Base-by-base conservation (phyloP, 2,329 filamentous ascomycete genomes). In the Fusarium sterilihyphosum region DNA sequence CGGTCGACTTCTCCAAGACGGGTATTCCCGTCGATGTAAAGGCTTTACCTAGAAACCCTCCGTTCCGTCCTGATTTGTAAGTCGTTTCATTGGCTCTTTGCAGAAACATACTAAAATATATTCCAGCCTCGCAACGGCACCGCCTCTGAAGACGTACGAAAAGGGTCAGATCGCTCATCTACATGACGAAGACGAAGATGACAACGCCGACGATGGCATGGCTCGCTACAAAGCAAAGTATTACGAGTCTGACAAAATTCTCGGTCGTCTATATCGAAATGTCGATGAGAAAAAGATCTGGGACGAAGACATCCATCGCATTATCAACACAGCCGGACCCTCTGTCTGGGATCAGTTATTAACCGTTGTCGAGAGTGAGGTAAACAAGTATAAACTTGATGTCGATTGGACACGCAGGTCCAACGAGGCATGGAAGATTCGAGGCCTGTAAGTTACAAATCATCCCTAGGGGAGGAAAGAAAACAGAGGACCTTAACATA, bases 1-100 rank as follows among this genome's bases (percentile, higher is more conserved):
- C 92, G 0, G 92, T 94, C 1, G 92, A 94, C 79, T 94, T 93
- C 75, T 93, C 92, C 7, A 94, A 94, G 81, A 93, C 92, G 0
- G 93, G 94, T 0, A 89, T 92, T 33, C 81, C 87, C 0, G 90
- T 91, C 11, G 82, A 87, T 12, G 78, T 88, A 41, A 79, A 69
- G 0, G 75, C 83, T 3, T 81, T 91, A 22, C 87, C 86, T 2
- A 81, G 73, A 24, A 64, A 81, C 17, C 80, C 79, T 8, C 81
- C 76, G 14, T 85, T 77, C 44, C 84, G 88, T 1, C 89, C 88
- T 0, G 88, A 91, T 72, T 91, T 91, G 87, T 89, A 78, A 83
- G 87, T 31, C 24, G 3, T 38, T 8, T 26, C 8, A 6, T 10
- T 9, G 10, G 14, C 8, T 35, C 16, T 35, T 35, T 10, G 14